Evolutionary conservation across 768 basidiomycete genomes (phyloP).

Genomic region (Coprinopsis strossmayeri): DNA sequence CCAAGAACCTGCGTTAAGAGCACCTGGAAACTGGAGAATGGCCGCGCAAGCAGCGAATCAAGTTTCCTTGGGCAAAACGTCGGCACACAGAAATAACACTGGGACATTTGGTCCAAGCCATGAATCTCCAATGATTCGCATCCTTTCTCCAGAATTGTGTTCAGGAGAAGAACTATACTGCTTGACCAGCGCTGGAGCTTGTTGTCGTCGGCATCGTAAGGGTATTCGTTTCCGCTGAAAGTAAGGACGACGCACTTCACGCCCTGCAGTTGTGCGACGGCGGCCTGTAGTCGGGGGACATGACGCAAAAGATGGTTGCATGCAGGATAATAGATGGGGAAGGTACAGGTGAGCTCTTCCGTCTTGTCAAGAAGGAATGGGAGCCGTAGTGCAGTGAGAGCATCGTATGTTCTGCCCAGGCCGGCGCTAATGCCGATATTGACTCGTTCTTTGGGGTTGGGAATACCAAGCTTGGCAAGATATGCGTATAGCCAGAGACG

Average conservation of each 20-base stretch:
- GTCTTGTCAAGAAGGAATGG: neutral
- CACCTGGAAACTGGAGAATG: no score
- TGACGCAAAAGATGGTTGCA: neutral
- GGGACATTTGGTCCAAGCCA: neutral
- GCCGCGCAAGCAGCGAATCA: no score
- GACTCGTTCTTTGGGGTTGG: neutral
- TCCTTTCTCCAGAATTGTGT: constrained; percentile 6
- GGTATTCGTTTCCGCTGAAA: neutral
- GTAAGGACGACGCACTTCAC: neutral
- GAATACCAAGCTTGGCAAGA: neutral
- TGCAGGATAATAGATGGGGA: neutral
- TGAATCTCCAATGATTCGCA: constrained; percentile 1
- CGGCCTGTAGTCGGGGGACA: neutral
- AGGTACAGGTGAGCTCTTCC: neutral
- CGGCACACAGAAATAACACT: no score
- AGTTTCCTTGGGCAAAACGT: no score
- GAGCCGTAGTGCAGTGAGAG: neutral
- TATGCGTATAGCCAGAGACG: neutral
- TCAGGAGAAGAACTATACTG: neutral
- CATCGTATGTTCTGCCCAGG: neutral
- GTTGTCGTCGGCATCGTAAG: neutral
- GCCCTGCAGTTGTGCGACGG: neutral
- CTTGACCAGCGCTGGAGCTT: neutral
- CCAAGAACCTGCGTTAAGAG: no score
- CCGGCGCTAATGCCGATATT: neutral